Percentiles rank a stretch among this genome's conserved stretches.
Conservation (phyloP, 768 basidiomycete genomes). For the Xerocomellus intermedius region DNA sequence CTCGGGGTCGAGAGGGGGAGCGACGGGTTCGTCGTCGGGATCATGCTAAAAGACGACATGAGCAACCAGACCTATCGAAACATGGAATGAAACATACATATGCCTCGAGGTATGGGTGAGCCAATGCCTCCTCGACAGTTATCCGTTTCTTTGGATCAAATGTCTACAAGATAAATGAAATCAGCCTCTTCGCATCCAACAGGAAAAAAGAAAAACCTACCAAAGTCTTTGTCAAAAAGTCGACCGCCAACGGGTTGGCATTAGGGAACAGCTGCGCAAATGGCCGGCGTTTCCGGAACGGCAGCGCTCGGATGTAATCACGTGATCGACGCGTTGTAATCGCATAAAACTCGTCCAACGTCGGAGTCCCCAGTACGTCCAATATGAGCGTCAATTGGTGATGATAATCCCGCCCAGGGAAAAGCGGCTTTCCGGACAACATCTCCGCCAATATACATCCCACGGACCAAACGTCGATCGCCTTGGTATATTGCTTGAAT, state of each 20-base stretch:
- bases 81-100: slow-evolving; percentile 53
- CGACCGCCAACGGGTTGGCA: slow-evolving; percentile 75
- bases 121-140: slow-evolving; percentile 90
- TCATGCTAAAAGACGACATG: slow-evolving; percentile 59
- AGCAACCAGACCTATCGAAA: not conserved
- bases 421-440: slow-evolving; percentile 94
- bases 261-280: slow-evolving; percentile 89
- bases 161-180: slow-evolving; percentile 48
- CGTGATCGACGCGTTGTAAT: slow-evolving; percentile 90
- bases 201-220: slow-evolving; percentile 37
- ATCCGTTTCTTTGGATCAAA: slow-evolving; percentile 98
- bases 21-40: slow-evolving; percentile 94
- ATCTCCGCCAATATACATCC: slow-evolving; percentile 93
- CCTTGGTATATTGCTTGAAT: slow-evolving; percentile 98
- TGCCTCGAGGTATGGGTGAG: slow-evolving; percentile 94
- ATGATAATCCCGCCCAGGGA: slow-evolving; percentile 96
- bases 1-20: slow-evolving; percentile 90
- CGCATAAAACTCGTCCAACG: slow-evolving; percentile 96
- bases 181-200: not conserved
- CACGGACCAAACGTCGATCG: slow-evolving; percentile 88
- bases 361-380: slow-evolving; percentile 95
- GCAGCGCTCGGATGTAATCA: slow-evolving; percentile 93
- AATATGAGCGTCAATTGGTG: slow-evolving; percentile 95
- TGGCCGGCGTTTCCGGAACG: slow-evolving; percentile 84
- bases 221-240: slow-evolving; percentile 82